Conservation (phyloP, 1,139 yeast species). For the Scheffersomyces parashehatae region DNA sequence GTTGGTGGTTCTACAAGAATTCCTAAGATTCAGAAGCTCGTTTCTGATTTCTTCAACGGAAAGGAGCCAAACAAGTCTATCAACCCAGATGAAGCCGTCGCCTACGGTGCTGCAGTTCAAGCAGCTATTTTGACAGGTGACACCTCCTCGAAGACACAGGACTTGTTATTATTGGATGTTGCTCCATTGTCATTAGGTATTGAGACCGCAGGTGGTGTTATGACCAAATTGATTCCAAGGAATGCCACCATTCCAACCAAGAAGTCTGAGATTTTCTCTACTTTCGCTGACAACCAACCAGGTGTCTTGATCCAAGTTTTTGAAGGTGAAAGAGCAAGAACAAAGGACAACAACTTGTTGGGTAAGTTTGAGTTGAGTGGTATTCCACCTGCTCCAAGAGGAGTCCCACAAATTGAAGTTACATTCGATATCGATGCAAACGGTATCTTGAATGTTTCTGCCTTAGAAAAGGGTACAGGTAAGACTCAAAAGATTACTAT, state of each 20-base stretch:
- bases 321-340: constrained; percentile 50
- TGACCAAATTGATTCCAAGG: constrained; percentile 50
- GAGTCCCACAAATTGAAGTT: constrained; percentile 50
- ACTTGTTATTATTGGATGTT: constrained; percentile 40
- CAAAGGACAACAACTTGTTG: constrained; percentile 44
- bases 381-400: constrained; percentile 52
- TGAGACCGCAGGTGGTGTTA: constrained; percentile 51
- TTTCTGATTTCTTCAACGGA: constrained; percentile 86
- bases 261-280: constrained; percentile 49
- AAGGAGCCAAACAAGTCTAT: constrained; percentile 87
- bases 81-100: constrained; percentile 74
- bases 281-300: constrained; percentile 51
- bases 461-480: constrained; percentile 50
- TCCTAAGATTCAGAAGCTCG: constrained; percentile 88
- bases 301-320: constrained; percentile 48
- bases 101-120: constrained; percentile 65
- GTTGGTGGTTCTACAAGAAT: constrained; percentile 95
- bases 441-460: constrained; percentile 49
- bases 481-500: constrained; percentile 79
- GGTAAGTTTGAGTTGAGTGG: constrained; percentile 51
- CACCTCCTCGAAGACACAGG: constrained; percentile 24
- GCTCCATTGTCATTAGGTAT: constrained; percentile 50
- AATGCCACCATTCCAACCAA: constrained; percentile 50
- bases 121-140: constrained; percentile 31
- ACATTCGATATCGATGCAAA: constrained; percentile 49